Percentiles rank a stretch among this genome's conserved stretches.
phyloP scores from a whole-genome alignment of 306 rosid species.

The Macrotyloma uniflorum region DNA sequence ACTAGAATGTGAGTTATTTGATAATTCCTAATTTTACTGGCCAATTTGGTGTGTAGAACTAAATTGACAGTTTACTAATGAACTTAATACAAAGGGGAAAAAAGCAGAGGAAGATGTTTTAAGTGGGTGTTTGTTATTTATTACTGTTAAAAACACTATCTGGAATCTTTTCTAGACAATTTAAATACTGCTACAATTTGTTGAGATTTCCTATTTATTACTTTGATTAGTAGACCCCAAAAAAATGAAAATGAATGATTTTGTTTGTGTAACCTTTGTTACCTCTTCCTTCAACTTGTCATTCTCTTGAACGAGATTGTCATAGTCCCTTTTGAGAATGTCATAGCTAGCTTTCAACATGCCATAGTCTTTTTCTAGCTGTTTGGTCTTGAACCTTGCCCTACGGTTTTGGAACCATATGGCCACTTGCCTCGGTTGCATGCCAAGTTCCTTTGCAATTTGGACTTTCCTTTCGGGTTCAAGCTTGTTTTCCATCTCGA shows the following conservation, averaged over 20 bases:
- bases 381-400: slow-evolving; percentile 73
- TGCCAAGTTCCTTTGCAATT: slow-evolving; percentile 73
- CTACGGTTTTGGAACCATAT: slow-evolving; percentile 90
- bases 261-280: background rate
- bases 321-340: slow-evolving; percentile 55
- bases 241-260: background rate
- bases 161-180: background rate
- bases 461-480: slow-evolving; percentile 72
- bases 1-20: background rate
- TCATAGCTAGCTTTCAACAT: slow-evolving; percentile 53
- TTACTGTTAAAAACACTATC: background rate
- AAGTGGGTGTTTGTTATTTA: background rate
- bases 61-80: background rate
- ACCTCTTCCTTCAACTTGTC: slow-evolving; percentile 60
- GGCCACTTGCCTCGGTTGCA: slow-evolving; percentile 86
- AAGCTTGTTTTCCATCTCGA: slow-evolving; percentile 70
- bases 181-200: background rate
- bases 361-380: slow-evolving; percentile 60
- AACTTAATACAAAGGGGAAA: background rate
- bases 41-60: background rate
- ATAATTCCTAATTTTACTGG: background rate
- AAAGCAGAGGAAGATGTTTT: background rate
- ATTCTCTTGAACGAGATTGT: slow-evolving; percentile 53
- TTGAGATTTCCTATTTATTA: background rate
- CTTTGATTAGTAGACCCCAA: background rate